Evolutionary conservation across 2,329 filamentous ascomycete genomes (phyloP), one percentile per base, ranked within the genome.

Genomic region (Apiospora pterosperma): DNA sequence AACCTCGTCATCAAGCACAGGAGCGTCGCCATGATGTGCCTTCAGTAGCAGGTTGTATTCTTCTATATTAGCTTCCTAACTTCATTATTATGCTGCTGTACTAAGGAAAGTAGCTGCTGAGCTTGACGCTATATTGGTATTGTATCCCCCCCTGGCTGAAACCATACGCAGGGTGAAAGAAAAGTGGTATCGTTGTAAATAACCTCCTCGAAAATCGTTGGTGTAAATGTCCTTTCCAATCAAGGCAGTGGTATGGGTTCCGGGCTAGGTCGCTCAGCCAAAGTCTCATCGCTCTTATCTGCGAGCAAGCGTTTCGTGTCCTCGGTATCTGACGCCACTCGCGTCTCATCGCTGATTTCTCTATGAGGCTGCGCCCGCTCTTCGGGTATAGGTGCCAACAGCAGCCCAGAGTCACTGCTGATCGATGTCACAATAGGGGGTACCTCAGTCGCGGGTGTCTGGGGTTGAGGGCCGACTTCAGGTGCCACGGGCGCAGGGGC

Each of bases 321-420:
- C 55, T 67, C 65, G 23, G 41, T 59, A 8, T 63, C 63, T 7
- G 63, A 67, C 16, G 25, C 62, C 23, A 66, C 64, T 42, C 42
- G 39, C 2, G 73, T 75, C 42, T 74, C 73, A 12, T 72, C 73
- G 48, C 73, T 75, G n/a, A 71, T 63, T 59, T 72, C 68, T 16
- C 72, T 68, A 6, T 67, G 69, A 1, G 73, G 70, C 1, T 69
- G 63, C 34, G 64, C 44, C 10, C 71, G 71, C 60, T 70, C 69
- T 38, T 66, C 70, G 60, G 31, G 62, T 28, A 70, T 69, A 4
- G 71, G 71, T 11, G 68, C 67, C 21, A 72, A 65, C 14, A 72
- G 65, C 14, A 70, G 67, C 16, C 58, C 62, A 10, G 48, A 55
- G 25, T 66, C 65, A 11, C n/a, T 41, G 25, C 55, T 61, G 60